Base-by-base conservation (phyloP, 73 alveolate species). In the Stentor roeselii region DNA sequence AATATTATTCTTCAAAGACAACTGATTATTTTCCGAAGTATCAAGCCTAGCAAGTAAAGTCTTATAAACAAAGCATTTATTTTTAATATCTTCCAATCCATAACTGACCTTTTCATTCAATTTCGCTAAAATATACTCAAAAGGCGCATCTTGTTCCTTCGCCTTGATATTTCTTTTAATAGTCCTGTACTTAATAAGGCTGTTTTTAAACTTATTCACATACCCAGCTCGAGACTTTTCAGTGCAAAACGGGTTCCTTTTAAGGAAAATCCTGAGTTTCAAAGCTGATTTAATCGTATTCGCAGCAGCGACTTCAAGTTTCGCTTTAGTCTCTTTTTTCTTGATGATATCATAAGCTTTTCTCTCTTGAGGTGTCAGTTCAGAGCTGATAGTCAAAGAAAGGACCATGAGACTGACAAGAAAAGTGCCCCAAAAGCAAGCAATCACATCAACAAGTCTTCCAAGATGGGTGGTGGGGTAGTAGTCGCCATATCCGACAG, bases 401-500 rank as follows among this genome's bases (percentile, higher is more conserved):
- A 90, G 92, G 86, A 95, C 94, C 87, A 91, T 95, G 82, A 93
- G 87, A 30, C 94, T 85, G 14, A 93, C 86, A 75, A 93, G 88
- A 85, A 93, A 93, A 78, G 93, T 95, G 0, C 99, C 99, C 93
- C 95, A 86, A 2, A 91, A 75, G 36, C 95, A 83, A 3, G 98
- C 93, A 36, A 95, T 42, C 60, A 95, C 93, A 6, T 92, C 94
- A 0, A 95, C 83, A 27, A 87, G 41, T 86, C 98, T 86, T 3
- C 99, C 99, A 0, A 91, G 67, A 89, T 95, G 98, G 3, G 99
- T 95, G 31, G 90, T 78, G 1, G 99, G 99, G 59, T 78, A 92
- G 82, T 91, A 95, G 85, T 95, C 99, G 32, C 99, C 99, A 87
- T 93, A 95, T 35, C 98, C 99, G 0, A 95, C 98, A 3, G 98